Conservation (phyloP, 495 filamentous ascomycete genomes). For the Rhizodiscina lignyota region DNA sequence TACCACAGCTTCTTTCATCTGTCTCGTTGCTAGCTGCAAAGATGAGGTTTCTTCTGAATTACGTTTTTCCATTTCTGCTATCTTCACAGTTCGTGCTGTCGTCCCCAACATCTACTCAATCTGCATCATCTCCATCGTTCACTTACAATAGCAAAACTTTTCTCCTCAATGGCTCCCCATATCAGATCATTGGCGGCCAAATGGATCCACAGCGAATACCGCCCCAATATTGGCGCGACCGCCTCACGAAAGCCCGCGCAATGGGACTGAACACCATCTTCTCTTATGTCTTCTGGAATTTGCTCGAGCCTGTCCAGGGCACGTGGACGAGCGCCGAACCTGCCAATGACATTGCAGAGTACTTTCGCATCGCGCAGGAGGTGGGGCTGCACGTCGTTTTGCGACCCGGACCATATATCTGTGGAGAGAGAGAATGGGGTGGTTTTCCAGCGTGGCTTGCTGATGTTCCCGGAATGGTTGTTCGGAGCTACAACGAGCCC, state of each 20-base stretch:
- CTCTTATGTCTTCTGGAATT: constrained; percentile 31
- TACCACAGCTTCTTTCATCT: no score
- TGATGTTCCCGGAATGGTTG: constrained; percentile 21
- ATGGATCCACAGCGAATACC: constrained; percentile 34
- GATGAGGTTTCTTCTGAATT: no score
- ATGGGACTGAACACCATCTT: constrained; percentile 34
- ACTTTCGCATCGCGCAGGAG: constrained; percentile 27
- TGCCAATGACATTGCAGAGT: constrained; percentile 24
- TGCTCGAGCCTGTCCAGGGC: constrained; percentile 23
- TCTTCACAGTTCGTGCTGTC: no score
- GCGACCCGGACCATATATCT: constrained; percentile 29
- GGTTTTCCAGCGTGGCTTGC: constrained; percentile 30
- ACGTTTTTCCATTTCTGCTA: no score
- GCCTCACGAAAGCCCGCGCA: constrained; percentile 23
- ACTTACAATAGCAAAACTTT: no score
- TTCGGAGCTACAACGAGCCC: constrained; percentile 21
- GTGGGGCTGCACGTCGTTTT: constrained; percentile 26
- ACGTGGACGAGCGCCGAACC: constrained; percentile 18
- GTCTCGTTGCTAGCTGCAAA: no score
- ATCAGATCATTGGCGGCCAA: constrained; percentile 30
- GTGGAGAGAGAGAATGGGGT: constrained; percentile 33
- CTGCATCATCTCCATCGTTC: no score
- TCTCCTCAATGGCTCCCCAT: constrained; percentile 25
- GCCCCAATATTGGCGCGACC: constrained; percentile 24
- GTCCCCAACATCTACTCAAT: no score